A percentile compares a stretch with the other conserved stretches of the same genome.
These are phyloP conservation scores for Cladosporium sp. DNA, from an alignment of 2,329 filamentous ascomycete genomes.

Conservation along the genomic window DNA sequence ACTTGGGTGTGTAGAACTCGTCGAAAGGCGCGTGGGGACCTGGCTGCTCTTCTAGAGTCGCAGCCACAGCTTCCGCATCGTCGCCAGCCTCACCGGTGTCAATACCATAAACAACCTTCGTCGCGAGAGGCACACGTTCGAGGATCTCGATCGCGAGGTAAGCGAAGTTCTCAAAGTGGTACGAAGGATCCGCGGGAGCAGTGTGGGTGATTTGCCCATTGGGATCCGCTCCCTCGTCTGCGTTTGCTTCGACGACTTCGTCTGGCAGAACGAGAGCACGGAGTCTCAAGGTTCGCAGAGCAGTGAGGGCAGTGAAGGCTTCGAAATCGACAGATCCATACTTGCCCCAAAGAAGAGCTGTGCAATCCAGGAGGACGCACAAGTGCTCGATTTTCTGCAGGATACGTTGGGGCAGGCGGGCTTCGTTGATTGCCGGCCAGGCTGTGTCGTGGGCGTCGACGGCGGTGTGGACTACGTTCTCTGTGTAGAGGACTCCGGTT, in stretches of 20 bases:
- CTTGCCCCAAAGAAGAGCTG: conserved; percentile 15
- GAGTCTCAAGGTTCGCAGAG: background rate
- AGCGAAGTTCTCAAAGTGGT: conserved; percentile 3
- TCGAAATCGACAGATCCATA: conserved; percentile 14
- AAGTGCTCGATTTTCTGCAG: conserved; percentile 21
- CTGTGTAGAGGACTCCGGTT: conserved; percentile 38
- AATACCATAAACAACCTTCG: conserved; percentile 16
- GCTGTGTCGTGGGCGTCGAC: conserved; percentile 24
- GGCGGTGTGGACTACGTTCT: conserved; percentile 38
- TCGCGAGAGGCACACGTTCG: conserved; percentile 16
- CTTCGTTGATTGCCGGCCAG: conserved; percentile 23
- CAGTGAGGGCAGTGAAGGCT: conserved; percentile 3
- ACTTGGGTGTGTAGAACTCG: conserved; percentile 6
- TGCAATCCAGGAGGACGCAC: conserved; percentile 25
- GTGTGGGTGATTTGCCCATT: background rate
- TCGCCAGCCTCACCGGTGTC: background rate
- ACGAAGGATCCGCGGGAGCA: background rate
- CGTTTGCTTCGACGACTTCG: background rate
- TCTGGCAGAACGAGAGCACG: conserved; percentile 13
- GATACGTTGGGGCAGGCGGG: conserved; percentile 20
- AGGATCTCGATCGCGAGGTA: conserved; percentile 18
- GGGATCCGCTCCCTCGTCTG: conserved; percentile 7
- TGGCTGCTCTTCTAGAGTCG: background rate
- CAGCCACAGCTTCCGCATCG: background rate
- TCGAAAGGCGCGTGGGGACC: conserved; percentile 1